phyloP scores from a whole-genome alignment of 108 stramenopile genomes.

The Bacterosira constricta region DNA sequence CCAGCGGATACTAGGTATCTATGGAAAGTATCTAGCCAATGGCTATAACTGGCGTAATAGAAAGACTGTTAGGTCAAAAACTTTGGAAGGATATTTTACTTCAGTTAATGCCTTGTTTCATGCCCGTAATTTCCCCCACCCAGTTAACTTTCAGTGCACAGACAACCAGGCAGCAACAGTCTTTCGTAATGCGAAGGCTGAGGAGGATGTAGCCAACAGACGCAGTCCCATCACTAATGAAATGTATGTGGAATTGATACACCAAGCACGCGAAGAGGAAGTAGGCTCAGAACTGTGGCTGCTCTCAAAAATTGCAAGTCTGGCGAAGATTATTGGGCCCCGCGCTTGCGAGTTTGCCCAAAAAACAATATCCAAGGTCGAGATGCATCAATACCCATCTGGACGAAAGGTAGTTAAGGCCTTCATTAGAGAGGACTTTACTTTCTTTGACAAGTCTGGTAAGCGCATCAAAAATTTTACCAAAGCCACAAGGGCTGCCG shows the following conservation, averaged over 20 bases:
- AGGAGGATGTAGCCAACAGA: constrained; percentile 11
- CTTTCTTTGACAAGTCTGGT: background rate
- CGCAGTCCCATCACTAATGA: background rate
- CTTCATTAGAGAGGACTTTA: background rate
- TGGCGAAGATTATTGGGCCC: background rate
- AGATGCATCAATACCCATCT: background rate
- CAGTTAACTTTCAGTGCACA: background rate
- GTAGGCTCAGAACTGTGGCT: too few species aligned
- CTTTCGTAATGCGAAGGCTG: background rate
- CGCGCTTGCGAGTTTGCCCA: background rate
- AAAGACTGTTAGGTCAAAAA: background rate
- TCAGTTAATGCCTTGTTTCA: background rate
- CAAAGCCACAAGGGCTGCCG: background rate
- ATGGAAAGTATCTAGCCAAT: background rate
- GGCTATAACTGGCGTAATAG: background rate
- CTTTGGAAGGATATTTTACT: background rate
- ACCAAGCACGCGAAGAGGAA: background rate
- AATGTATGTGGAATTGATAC: background rate
- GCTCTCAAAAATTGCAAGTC: background rate
- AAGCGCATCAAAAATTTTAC: background rate
- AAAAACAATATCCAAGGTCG: background rate
- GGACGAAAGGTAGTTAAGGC: constrained; percentile 16
- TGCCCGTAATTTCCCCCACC: background rate
- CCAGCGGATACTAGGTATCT: background rate
- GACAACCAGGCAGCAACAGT: background rate